A percentile compares a stretch with the other conserved stretches of the same genome.
Conservation (phyloP, 2,329 filamentous ascomycete species). For the Ceratocystis lukuohia region DNA sequence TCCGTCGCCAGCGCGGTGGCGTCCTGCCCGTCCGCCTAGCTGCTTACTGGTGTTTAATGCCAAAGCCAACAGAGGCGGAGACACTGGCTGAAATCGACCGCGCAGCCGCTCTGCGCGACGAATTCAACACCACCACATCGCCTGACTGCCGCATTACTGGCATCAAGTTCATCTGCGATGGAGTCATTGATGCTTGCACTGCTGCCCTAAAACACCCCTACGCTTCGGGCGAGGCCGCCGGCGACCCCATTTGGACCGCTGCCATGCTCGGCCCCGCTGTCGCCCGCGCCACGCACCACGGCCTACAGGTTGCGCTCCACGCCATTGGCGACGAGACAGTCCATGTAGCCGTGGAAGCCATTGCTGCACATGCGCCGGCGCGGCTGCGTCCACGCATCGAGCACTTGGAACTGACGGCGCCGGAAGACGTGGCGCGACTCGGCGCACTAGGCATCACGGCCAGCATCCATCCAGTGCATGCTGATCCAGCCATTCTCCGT, state of each 20-base stretch:
- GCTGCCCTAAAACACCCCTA: constrained; percentile 48
- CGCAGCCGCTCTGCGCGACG: constrained; percentile 32
- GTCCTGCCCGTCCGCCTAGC: constrained; percentile 34
- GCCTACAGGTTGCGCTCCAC: constrained; percentile 49
- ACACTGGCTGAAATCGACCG: constrained; percentile 37
- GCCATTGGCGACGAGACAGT: constrained; percentile 52
- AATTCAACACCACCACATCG: constrained; percentile 27
- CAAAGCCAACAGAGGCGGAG: constrained; percentile 30
- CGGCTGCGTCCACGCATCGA: constrained; percentile 48
- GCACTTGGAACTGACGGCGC: constrained; percentile 47
- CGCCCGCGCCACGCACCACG: constrained; percentile 37
- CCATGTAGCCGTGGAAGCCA: constrained; percentile 41
- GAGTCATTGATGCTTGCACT: constrained; percentile 52
- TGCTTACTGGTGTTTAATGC: constrained; percentile 45
- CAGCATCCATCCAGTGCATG: constrained; percentile 44
- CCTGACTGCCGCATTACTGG: constrained; percentile 39
- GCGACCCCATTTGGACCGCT: constrained; percentile 41
- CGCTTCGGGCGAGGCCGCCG: constrained; percentile 32
- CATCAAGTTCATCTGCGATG: constrained; percentile 52
- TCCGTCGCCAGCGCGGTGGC: constrained; percentile 28
- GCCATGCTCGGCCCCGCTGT: constrained; percentile 42
- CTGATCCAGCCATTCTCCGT: constrained; percentile 46
- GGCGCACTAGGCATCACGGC: constrained; percentile 47
- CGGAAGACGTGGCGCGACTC: constrained; percentile 41
- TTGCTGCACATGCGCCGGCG: constrained; percentile 33